Conservation (phyloP, 495 filamentous ascomycete species). For the Tuber indicum region DNA sequence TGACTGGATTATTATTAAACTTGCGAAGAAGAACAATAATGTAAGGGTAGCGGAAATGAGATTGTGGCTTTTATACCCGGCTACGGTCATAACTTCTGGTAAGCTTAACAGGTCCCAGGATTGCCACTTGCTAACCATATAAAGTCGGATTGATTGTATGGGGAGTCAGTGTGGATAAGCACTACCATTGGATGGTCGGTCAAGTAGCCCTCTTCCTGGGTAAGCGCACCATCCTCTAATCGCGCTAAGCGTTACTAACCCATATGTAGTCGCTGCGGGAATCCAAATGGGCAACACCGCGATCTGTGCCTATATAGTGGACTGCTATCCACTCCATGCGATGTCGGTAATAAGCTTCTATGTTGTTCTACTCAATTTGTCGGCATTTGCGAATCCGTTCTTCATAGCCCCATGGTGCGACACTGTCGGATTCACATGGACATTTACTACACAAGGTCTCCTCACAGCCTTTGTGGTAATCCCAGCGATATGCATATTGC, state of each 20-base stretch:
- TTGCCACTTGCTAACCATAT: not conserved
- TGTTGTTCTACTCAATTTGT: conserved; percentile 54
- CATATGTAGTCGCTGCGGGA: conserved; percentile 50
- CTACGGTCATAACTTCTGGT: conserved; percentile 50
- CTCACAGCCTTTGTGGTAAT: conserved; percentile 48
- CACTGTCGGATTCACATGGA: conserved; percentile 53
- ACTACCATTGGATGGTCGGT: conserved; percentile 56
- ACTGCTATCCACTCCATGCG: conserved; percentile 54
- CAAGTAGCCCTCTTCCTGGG: conserved; percentile 55
- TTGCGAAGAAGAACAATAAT: conserved; percentile 49
- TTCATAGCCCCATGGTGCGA: conserved; percentile 55
- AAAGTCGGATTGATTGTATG: conserved; percentile 49
- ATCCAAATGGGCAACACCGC: conserved; percentile 59
- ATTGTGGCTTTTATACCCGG: conserved; percentile 55
- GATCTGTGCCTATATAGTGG: conserved; percentile 53
- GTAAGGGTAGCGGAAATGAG: conserved; percentile 54
- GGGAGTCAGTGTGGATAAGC: conserved; percentile 54
- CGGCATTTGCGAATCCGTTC: conserved; percentile 48
- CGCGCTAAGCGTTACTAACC: not conserved
- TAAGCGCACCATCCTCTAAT: conserved; percentile 14
- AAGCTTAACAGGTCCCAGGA: conserved; percentile 13
- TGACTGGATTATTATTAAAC: conserved; percentile 48
- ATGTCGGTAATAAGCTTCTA: conserved; percentile 59
- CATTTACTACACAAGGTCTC: conserved; percentile 53
- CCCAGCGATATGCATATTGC: conserved; percentile 46